Evolutionary conservation across 345 rosid species (phyloP).

Genomic region (Camelina laxa): DNA sequence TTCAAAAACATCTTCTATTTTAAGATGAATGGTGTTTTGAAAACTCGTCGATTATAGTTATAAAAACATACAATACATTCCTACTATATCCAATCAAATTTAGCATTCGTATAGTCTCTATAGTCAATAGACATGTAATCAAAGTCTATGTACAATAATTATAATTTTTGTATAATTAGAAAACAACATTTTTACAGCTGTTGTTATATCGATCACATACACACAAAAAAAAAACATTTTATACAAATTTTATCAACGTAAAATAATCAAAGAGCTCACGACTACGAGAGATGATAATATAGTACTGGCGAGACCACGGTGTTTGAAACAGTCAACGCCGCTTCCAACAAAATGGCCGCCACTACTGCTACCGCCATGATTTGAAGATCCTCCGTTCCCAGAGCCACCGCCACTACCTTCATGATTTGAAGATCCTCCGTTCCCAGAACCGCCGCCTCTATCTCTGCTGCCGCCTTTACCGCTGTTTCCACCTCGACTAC

Average conservation of each 20-base stretch:
- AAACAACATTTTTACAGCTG: background rate
- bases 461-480: background rate
- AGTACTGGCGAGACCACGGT: constrained; percentile 6
- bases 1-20: too few relatives aligned
- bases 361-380: background rate
- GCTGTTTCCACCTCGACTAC: background rate
- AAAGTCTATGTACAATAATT: constrained; percentile 19
- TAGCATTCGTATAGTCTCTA: too few relatives aligned
- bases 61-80: background rate
- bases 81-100: background rate
- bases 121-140: background rate
- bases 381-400: constrained; percentile 15
- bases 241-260: background rate
- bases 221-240: too few relatives aligned
- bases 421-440: constrained; percentile 2
- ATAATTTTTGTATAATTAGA: too few relatives aligned
- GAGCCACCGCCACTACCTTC: constrained; percentile 15
- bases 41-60: too few relatives aligned
- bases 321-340: constrained; percentile 24
- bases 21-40: too few relatives aligned
- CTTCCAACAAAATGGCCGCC: constrained; percentile 1
- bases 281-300: constrained; percentile 6
- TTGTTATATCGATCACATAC: too few relatives aligned
- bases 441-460: constrained; percentile 13
- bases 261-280: constrained; percentile 7